A percentile compares a stretch with the other conserved stretches of the same genome.
These are phyloP conservation scores for Cetradonia linearis DNA, from an alignment of 495 filamentous ascomycete species.

Conservation along the genomic window DNA sequence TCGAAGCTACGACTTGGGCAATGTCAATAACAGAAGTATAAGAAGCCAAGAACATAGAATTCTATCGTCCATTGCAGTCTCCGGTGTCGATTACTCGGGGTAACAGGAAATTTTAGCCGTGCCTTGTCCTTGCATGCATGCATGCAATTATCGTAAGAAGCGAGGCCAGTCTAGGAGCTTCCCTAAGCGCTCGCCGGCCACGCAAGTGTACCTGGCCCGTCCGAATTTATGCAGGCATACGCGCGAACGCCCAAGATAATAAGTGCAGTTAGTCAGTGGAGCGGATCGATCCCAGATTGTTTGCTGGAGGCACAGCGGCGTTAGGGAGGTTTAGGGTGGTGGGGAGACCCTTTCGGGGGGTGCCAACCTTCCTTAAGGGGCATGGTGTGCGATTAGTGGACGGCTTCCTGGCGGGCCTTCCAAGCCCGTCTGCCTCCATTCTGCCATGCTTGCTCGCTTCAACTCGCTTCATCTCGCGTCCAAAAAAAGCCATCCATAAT, in stretches of 20 bases:
- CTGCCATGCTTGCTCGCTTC: too few relatives aligned
- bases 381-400: not conserved
- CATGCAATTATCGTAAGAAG: slow-evolving; percentile 5
- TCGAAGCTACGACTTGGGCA: not conserved
- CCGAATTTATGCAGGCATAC: slow-evolving; percentile 3
- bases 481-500: not conserved
- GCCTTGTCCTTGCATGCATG: slow-evolving; percentile 1
- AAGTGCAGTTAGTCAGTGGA: slow-evolving; percentile 10
- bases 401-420: slow-evolving; percentile 3
- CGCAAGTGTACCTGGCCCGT: not conserved
- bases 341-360: not conserved
- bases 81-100: not conserved
- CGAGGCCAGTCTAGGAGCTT: slow-evolving; percentile 4
- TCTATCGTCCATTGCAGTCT: not conserved
- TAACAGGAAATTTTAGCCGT: not conserved
- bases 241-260: slow-evolving; percentile 4
- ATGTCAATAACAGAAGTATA: not conserved
- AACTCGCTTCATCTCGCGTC: too few relatives aligned
- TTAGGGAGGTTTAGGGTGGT: not conserved
- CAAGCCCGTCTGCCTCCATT: slow-evolving; percentile 4
- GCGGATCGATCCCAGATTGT: slow-evolving; percentile 11
- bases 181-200: slow-evolving; percentile 8
- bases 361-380: slow-evolving; percentile 4
- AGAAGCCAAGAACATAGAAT: not conserved
- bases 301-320: not conserved